Evolutionary conservation across 495 filamentous ascomycete genomes (phyloP), one percentile per base, ranked within the genome.

Genomic region (Aspergillus homomorphus): DNA sequence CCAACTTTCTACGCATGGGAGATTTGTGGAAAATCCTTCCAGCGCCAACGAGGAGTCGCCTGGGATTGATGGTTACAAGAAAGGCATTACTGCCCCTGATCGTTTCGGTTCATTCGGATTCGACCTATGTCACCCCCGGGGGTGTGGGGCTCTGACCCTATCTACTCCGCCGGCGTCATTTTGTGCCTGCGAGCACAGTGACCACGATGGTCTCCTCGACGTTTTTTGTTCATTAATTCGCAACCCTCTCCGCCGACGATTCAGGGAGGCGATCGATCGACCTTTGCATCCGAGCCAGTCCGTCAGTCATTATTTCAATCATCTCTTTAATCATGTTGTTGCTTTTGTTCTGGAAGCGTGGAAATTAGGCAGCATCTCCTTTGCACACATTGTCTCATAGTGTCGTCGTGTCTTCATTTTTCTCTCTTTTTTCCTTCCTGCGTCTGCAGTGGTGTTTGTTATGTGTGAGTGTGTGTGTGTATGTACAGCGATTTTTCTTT

Each of bases 321-420:
- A 38, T 38, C 33, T 38, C 33, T 38, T 38, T 38, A 38, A 38
- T 38, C 33, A 9, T 38, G 33, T 38, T 38, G 33, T 38, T 38
- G 33, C 33, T 60, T 51, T 61, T 66, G 48, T 51, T 51, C 24
- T 63, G 56, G 50, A 59, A 67, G 65, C 62, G 62, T 64, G 62
- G 54, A 64, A 60, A 57, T 42, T 56, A 55, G 62, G 57, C 57
- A 58, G 48, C 56, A 54, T 57, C 51, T 55, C 50, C 23, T 63
- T 62, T 38, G 33, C 33, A 54, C 58, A 61, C 49, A 49, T 56
- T 55, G 44, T 61, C 24, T 61, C 49, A 59, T 46, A 58, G 58
- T 61, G 45, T 64, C 56, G 48, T 50, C 30, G 50, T 62, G 15
- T 41, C 58, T 62, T 53, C 64, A 59, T 70, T 55, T 16, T 57